Base-by-base conservation (phyloP, 768 basidiomycete species). In the Boletus patriciae region DNA sequence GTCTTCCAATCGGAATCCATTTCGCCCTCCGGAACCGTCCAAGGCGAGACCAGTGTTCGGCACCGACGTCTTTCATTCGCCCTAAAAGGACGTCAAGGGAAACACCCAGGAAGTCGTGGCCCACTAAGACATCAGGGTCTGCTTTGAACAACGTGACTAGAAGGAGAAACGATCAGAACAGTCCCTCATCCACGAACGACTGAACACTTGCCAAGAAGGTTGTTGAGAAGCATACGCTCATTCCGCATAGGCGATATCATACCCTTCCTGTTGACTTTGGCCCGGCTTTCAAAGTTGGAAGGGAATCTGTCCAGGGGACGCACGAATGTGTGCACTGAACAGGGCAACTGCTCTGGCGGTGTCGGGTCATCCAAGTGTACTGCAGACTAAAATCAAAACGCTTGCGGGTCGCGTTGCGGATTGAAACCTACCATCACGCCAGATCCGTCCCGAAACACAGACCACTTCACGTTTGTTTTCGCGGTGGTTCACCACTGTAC, bases 381-480 rank as follows among this genome's bases (percentile, higher is more conserved):
- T 97, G 63, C 11, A 40, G 36, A 44, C 36, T 10, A 6, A 31
- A 41, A 52, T 60, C 21, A 61, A 46, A 12, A 33, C 18, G 33
- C 38, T 34, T 41, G 29, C 15, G 31, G 34, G 25, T 3, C n/a
- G 5, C 8, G 10, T 45, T 40, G 6, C 6, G 11, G 13, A 25
- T 50, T 29, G 31, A 55, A n/a, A 69, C 78, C 57, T 62, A 85
- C 86, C 75, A 60, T 86, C 80, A 29, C 81, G 84, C 94, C 95
- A 98, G 29, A 88, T 88, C 34, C 96, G 79, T 4, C 87, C 83
- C 0, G 90, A 88, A 3, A 84, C 83, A 62, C 92, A 95, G 4
- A 98, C 88, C 40, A 99, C 75, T 72, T 99, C 97, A n/a, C 90
- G 85, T 65, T 88, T 93, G 73, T 97, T 98, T 65, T 91, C 90